Evolutionary conservation across 2,329 filamentous ascomycete genomes (phyloP).

Genomic region (Hypoxylon sp.): DNA sequence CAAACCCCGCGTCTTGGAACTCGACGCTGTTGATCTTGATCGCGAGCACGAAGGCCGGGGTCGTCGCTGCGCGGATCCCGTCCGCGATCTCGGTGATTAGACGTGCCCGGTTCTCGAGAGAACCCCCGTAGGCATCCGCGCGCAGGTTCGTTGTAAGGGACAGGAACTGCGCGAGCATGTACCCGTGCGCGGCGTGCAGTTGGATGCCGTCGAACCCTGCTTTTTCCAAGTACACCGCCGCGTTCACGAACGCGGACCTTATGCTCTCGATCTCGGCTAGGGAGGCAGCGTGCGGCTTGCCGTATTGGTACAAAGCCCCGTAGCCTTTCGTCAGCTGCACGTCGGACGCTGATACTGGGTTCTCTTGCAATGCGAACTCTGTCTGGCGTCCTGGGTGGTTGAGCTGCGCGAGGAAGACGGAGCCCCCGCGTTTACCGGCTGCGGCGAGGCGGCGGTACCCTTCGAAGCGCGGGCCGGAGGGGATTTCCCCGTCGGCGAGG

Average conservation of each 20-base stretch:
- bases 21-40: slow-evolving; percentile 72
- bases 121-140: slow-evolving; percentile 70
- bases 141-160: slow-evolving; percentile 65
- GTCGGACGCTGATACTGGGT: slow-evolving; percentile 67
- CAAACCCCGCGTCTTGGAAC: slow-evolving; percentile 59
- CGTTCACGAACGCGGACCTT: slow-evolving; percentile 34
- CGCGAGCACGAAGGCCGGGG: slow-evolving; percentile 63
- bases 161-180: slow-evolving; percentile 71
- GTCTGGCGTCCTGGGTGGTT: slow-evolving; percentile 71
- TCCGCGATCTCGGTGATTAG: slow-evolving; percentile 67
- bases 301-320: slow-evolving; percentile 54
- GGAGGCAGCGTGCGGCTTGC: slow-evolving; percentile 44
- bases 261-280: slow-evolving; percentile 29
- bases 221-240: slow-evolving; percentile 36
- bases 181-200: slow-evolving; percentile 69
- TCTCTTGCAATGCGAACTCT: slow-evolving; percentile 59
- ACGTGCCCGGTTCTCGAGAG: slow-evolving; percentile 62
- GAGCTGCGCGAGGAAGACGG: slow-evolving; percentile 69
- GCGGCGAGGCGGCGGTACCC: slow-evolving; percentile 66
- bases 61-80: slow-evolving; percentile 57
- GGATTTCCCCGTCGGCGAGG: slow-evolving; percentile 62
- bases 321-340: slow-evolving; percentile 59
- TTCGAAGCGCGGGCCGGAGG: slow-evolving; percentile 67
- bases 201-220: slow-evolving; percentile 58
- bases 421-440: slow-evolving; percentile 65